Evolutionary conservation across 805 yeast genomes (phyloP).

Genomic region (Saturnispora galanensis): DNA sequence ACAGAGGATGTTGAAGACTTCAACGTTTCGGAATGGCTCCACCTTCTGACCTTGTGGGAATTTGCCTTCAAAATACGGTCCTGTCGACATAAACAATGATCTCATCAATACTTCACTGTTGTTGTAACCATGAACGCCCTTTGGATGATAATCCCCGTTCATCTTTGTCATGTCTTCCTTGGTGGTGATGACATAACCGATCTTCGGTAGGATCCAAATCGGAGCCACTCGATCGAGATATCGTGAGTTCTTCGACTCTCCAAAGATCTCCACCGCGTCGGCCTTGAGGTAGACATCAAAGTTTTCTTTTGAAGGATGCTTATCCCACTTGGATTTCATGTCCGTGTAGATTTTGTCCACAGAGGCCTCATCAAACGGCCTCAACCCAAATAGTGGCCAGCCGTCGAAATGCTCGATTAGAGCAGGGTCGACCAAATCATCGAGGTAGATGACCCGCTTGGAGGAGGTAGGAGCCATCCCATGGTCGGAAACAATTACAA

Average conservation of each 20-base stretch:
- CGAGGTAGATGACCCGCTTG: slow-evolving; percentile 58
- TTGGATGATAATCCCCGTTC: slow-evolving; percentile 41
- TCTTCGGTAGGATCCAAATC: slow-evolving; percentile 73
- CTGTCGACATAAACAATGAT: slow-evolving; percentile 68
- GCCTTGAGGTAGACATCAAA: slow-evolving; percentile 44
- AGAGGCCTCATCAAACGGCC: slow-evolving; percentile 38
- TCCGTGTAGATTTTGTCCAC: slow-evolving; percentile 39
- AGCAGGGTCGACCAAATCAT: slow-evolving; percentile 51
- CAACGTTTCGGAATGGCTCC: slow-evolving; percentile 61
- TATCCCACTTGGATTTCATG: slow-evolving; percentile 26
- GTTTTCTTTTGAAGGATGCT: slow-evolving; percentile 21
- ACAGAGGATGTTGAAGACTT: slow-evolving; percentile 68
- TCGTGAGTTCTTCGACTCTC: slow-evolving; percentile 28
- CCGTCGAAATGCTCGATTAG: slow-evolving; percentile 61
- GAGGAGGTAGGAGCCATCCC: slow-evolving; percentile 87
- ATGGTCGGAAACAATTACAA: slow-evolving; percentile 79
- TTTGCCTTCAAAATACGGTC: slow-evolving; percentile 56
- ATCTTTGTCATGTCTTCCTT: slow-evolving; percentile 42
- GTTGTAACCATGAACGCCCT: slow-evolving; percentile 81
- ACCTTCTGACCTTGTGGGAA: slow-evolving; percentile 26
- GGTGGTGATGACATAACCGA: slow-evolving; percentile 70
- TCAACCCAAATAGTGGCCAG: slow-evolving; percentile 76
- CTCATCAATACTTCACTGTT: slow-evolving; percentile 73
- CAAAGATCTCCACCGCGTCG: slow-evolving; percentile 49
- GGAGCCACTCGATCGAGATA: slow-evolving; percentile 68